Evolutionary conservation across 208 protist species (phyloP), one percentile per base, ranked within the genome.

Genomic region (Cochliopodium minus): DNA sequence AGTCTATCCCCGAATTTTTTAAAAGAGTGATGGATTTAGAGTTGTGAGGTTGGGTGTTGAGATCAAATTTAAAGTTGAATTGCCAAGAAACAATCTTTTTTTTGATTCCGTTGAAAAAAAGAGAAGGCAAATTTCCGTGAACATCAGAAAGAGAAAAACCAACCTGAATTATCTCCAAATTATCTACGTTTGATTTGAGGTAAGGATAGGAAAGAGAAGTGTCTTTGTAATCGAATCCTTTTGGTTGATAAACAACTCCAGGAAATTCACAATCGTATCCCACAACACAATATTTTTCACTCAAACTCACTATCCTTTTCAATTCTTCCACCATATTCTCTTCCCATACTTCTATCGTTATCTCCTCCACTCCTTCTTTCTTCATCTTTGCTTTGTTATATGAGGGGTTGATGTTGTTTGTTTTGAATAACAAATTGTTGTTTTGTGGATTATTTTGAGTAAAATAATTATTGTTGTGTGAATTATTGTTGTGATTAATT

Each of bases 31-130:
- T 11, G 34, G 5, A 38, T 38, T 5, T 15, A 15, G 34, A 11
- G 11, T 38, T 5, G 34, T 5, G 9, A 5, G 11, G 34, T 5
- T 11, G 11, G 11, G 5, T 38, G 34, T 38, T 5, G 5, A 98
- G 71, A 52, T 74, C 92, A 73, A 98, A 97, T 45, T 86, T 81
- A 67, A 98, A 98, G 74, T 98, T 97, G 65, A 98, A 98, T 78
- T 98, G 94, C 93, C 93, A 98, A 4, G 91, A n/a, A n/a, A n/a
- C n/a, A n/a, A n/a, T n/a, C n/a, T n/a, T n/a, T n/a, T n/a, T n/a
- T n/a, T n/a, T n/a, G n/a, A n/a, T n/a, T n/a, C n/a, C 96, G 47
- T 78, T 91, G 36, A 77, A 77, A 61, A 53, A 62, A 52, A 79
- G 61, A 61, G 86, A 76, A 9, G 90, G 87, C 15, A 94, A 71